Percentiles rank a stretch among this genome's conserved stretches.
Evolutionary conservation across 164 flowering plant species (phyloP).

Genomic region (Nelumbo lutea): DNA sequence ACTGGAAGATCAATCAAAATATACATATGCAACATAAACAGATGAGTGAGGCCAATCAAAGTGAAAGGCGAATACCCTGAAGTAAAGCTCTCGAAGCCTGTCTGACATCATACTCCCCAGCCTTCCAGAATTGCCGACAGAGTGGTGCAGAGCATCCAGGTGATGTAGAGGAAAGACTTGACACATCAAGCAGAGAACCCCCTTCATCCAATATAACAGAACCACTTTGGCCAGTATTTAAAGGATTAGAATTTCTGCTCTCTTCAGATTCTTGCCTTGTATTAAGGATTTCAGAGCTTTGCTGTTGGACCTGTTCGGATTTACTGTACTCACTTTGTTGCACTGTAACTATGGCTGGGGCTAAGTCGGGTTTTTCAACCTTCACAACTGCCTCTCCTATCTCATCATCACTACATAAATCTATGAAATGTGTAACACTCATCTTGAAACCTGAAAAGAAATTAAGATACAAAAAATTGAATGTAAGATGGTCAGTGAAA

Average conservation of each 20-base stretch:
- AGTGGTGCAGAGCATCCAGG: conserved; percentile 51
- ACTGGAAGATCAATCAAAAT: not conserved
- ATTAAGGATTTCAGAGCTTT: conserved; percentile 13
- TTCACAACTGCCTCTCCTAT: conserved; percentile 15
- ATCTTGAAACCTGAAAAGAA: conserved; percentile 21
- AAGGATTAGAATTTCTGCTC: conserved; percentile 29
- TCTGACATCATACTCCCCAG: conserved; percentile 61
- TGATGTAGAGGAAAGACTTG: conserved; percentile 39
- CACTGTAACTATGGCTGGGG: conserved; percentile 6
- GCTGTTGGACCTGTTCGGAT: conserved; percentile 13
- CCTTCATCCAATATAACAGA: conserved; percentile 38
- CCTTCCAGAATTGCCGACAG: conserved; percentile 91
- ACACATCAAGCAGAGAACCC: conserved; percentile 37
- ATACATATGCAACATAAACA: not conserved
- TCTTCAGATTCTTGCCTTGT: conserved; percentile 33
- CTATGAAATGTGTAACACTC: conserved; percentile 21
- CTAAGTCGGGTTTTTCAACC: conserved; percentile 23
- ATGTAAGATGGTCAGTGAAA: not conserved
- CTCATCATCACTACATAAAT: conserved; percentile 29
- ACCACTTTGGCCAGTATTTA: conserved; percentile 37
- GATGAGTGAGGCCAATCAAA: not conserved
- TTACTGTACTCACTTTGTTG: not conserved
- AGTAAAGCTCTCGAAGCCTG: conserved; percentile 24
- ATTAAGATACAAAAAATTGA: not conserved
- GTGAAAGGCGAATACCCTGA: conserved; percentile 37